Base-by-base conservation (phyloP, 2,329 filamentous ascomycete genomes). In the Exophiala oligosperma region DNA sequence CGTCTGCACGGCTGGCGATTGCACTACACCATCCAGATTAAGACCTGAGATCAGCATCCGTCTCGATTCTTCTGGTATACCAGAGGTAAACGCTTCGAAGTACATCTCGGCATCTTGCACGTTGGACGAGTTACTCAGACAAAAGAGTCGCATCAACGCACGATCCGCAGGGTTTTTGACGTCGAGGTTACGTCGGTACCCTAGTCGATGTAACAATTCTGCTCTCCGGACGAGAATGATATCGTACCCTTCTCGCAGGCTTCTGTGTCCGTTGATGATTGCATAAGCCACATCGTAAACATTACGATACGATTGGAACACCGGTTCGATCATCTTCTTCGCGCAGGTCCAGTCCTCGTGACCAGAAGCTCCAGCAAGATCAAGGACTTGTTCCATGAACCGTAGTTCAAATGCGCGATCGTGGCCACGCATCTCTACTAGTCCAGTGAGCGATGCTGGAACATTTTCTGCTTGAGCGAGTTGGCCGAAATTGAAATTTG, bases 391-490 rank as follows among this genome's bases (percentile, higher is more conserved):
- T 49, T 74, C 73, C 64, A 72, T 66, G 40, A 70, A 74, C 9
- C 70, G 68, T 14, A 76, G 61, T 12, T 68, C 55, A 49, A 74
- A 73, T 2, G 67, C 71, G 3, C 63, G 63, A 4, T 64, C 50
- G n/a, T 68, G 55, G 6, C 62, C 65, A n/a, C 54, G 54, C 55
- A 73, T 64, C 2, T 62, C 52, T 8, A 58, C 37, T 2, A 75
- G 56, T 26, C 64, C 64, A 12, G 58, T 44, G 8, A 76, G 57
- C 17, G 66, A 70, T 3, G 55, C 69, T 12, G 62, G 73, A 1
- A 67, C 66, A 52, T 70, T 73, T 55, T 76, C 73, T 0, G 69
- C 74, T 56, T 76, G 74, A 1, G 70, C 73, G 1, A 76, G 56
- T 55, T 76, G 74, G 2, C 71, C 69, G 23, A 74, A 68, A 59